Base-by-base conservation (phyloP, 2,329 filamentous ascomycete species). In the Aureobasidium sp. region DNA sequence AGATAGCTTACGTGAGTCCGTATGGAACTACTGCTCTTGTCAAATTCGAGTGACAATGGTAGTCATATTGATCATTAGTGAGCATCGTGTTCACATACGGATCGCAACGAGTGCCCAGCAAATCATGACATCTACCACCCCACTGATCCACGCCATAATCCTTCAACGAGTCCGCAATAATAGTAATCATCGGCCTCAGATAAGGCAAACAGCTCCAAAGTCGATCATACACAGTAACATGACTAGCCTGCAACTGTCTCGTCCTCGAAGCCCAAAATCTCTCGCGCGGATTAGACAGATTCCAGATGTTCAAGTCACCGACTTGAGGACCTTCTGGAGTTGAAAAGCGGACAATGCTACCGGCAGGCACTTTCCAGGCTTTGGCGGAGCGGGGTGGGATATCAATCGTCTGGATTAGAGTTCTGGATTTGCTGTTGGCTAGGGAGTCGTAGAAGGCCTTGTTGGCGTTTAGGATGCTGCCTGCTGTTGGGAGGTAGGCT, bases 271-370 rank as follows among this genome's bases (percentile, higher is more conserved):
- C 90, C 90, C 90, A 95, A 77, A 95, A 90, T 45, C 85, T 81
- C 72, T 95, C 90, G 14, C 89, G 83, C 0, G 89, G 87, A 72
- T 94, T 91, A 65, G 85, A 76, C 5, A 81, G 79, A 67, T 88
- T 90, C 88, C 89, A 95, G 67, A 94, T 81, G 72, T 95, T 95
- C 21, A 94, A 76, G 68, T 94, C 90, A 59, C 89, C 88, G 53
- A 95, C 89, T 75, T 95, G 90, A 0, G 90, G 85, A 0, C 90
- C 90, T 60, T 86, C 78, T 0, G 89, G 89, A 0, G 90, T 93
- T 62, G 85, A 88, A 64, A 95, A 85, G 14, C 85, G 83, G 63
- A 90, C 83, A 61, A 94, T 81, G 53, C 81, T 81, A 3, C 88
- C 88, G 1, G 83, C 83, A 0, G 84, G 81, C 0, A 88, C 89